Evolutionary conservation across 257 asterid species (phyloP).

Genomic region (Ligustrum vulgare): DNA sequence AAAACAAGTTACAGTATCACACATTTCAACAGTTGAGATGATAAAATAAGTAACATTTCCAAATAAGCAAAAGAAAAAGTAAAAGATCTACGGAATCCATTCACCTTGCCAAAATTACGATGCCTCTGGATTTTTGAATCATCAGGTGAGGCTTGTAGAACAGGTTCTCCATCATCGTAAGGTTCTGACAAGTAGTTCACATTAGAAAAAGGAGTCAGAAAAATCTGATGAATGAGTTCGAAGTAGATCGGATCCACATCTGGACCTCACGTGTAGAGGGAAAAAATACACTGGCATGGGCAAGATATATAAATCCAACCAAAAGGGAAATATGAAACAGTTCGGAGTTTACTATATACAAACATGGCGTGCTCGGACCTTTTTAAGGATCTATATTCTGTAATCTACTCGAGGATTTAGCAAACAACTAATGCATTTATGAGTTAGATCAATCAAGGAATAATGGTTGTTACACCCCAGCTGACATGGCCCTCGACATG

Average conservation of each 20-base stretch:
- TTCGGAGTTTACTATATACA: neutral
- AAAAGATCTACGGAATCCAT: conserved; percentile 20
- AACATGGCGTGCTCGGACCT: neutral
- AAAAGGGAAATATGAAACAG: conserved; percentile 6
- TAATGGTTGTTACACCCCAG: neutral
- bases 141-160: conserved; percentile 47
- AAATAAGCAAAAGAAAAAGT: conserved; percentile 6
- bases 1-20: neutral
- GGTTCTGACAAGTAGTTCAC: conserved; percentile 42
- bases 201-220: conserved; percentile 19
- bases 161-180: conserved; percentile 47
- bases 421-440: neutral
- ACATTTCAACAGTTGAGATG: neutral
- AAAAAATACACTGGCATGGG: neutral
- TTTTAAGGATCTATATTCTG: neutral
- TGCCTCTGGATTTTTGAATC: conserved; percentile 40
- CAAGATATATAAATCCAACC: neutral
- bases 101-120: conserved; percentile 47
- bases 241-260: neutral
- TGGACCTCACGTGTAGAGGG: neutral
- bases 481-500: neutral
- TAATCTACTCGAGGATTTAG: neutral
- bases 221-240: conserved; percentile 4
- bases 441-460: neutral
- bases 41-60: neutral